Conservation (phyloP, 495 filamentous ascomycete species). For the Penicillium paxilli region DNA sequence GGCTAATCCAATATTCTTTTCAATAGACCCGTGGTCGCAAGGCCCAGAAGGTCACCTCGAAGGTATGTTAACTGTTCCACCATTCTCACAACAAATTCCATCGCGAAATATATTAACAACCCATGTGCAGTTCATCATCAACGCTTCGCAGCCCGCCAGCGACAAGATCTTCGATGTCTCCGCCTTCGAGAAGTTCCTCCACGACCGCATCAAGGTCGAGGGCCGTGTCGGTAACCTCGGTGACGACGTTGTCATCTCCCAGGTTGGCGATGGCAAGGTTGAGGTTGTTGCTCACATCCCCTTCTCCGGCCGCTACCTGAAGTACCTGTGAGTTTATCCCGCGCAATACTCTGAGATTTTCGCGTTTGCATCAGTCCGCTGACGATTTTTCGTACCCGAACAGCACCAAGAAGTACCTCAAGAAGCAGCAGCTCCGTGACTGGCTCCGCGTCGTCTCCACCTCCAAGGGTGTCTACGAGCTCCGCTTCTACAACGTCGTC, state of each 20-base stretch:
- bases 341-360: not conserved
- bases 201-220: slow-evolving; percentile 99
- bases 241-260: slow-evolving; percentile 85
- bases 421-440: slow-evolving; percentile 99
- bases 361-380: not conserved
- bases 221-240: slow-evolving; percentile 97
- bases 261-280: slow-evolving; percentile 91
- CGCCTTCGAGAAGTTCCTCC: slow-evolving; percentile 98
- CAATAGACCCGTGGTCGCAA: slow-evolving; percentile 56
- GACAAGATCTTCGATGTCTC: slow-evolving; percentile 99
- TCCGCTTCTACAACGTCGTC: slow-evolving; percentile 99
- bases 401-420: slow-evolving; percentile 99
- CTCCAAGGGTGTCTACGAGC: slow-evolving; percentile 95
- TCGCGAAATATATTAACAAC: slow-evolving; percentile 6
- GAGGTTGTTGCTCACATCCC: slow-evolving; percentile 96
- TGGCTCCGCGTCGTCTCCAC: slow-evolving; percentile 99
- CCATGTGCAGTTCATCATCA: slow-evolving; percentile 84
- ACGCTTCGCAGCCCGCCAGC: slow-evolving; percentile 91
- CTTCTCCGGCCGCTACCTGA: slow-evolving; percentile 97
- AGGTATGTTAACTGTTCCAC: slow-evolving; percentile 44
- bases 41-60: slow-evolving; percentile 69
- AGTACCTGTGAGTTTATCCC: slow-evolving; percentile 82
- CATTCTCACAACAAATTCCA: not conserved
- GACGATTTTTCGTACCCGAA: slow-evolving; percentile 9
- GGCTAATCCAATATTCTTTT: slow-evolving; percentile 63